phyloP scores from a whole-genome alignment of 306 rosid species.

The Prunus armeniaca region DNA sequence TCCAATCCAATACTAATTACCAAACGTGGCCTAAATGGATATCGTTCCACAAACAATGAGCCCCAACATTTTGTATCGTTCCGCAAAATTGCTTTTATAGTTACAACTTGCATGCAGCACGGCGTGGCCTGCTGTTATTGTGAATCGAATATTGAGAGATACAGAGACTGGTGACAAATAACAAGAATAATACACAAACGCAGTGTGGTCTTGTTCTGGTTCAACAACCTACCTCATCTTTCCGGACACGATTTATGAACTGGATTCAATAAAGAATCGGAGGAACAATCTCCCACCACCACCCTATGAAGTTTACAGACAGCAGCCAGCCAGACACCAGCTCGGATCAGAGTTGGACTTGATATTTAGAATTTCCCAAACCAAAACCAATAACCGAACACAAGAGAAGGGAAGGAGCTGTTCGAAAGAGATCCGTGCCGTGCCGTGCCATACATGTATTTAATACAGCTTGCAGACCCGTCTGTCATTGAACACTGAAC shows the following conservation, averaged over 20 bases:
- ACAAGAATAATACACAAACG: conserved; percentile 5
- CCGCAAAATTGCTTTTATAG: conserved; percentile 5
- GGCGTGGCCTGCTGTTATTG: conserved; percentile 20
- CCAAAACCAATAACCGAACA: neutral
- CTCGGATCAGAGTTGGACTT: neutral
- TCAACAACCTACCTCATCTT: conserved; percentile 13
- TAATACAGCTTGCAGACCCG: conserved; percentile 26
- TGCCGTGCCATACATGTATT: neutral
- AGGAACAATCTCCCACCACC: conserved; percentile 17
- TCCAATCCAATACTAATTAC: no score
- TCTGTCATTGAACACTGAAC: neutral
- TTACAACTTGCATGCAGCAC: conserved; percentile 26
- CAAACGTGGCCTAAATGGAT: no score
- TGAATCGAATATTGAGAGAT: neutral
- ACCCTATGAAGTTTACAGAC: conserved; percentile 2
- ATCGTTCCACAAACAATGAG: neutral
- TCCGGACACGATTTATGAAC: neutral
- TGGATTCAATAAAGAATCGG: conserved; percentile 13
- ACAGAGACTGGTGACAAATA: conserved; percentile 6
- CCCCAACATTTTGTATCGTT: neutral
- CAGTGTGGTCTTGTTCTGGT: conserved; percentile 7
- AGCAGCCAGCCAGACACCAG: neutral
- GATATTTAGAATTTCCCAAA: no score
- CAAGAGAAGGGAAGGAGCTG: no score
- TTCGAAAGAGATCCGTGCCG: no score